Percentiles rank a stretch among this genome's conserved stretches.
These are phyloP conservation scores for Linderina pennispora DNA, from an alignment of 192 early-diverging fungal species.

Conservation along the genomic window DNA sequence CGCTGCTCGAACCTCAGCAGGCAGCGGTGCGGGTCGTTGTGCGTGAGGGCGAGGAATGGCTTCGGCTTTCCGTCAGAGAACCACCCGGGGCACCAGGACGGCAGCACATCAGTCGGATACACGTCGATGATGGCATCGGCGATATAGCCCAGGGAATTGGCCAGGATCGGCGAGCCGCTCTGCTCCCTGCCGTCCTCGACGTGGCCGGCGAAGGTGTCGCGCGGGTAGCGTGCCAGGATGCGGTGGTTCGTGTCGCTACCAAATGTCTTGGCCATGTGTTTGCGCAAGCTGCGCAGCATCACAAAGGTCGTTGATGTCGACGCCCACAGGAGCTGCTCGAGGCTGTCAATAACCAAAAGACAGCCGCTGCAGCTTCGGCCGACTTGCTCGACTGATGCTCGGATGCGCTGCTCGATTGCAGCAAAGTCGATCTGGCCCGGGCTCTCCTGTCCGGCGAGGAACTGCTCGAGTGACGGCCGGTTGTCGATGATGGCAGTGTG, in stretches of 20 bases:
- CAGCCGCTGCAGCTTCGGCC: background rate
- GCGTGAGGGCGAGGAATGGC: conserved; percentile 17
- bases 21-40: conserved; percentile 22
- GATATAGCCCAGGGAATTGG: conserved; percentile 8
- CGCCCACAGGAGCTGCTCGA: conserved; percentile 20
- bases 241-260: conserved; percentile 5
- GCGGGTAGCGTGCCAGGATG: conserved; percentile 24
- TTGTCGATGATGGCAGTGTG: conserved; percentile 8
- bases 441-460: background rate
- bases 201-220: conserved; percentile 8
- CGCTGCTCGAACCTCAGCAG: conserved; percentile 33
- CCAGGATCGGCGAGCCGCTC: background rate
- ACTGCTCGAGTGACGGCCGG: conserved; percentile 1
- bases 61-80: conserved; percentile 23
- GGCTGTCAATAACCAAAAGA: conserved; percentile 18
- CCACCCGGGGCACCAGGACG: conserved; percentile 45
- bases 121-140: conserved; percentile 35
- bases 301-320: conserved; percentile 18
- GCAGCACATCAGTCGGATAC: conserved; percentile 16
- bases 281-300: conserved; percentile 22
- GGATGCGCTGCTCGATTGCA: background rate
- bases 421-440: background rate
- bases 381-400: background rate
- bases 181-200: background rate
- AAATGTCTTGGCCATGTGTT: conserved; percentile 12